Evolutionary conservation across 306 rosid species (phyloP).

Genomic region (Rosa persica): DNA sequence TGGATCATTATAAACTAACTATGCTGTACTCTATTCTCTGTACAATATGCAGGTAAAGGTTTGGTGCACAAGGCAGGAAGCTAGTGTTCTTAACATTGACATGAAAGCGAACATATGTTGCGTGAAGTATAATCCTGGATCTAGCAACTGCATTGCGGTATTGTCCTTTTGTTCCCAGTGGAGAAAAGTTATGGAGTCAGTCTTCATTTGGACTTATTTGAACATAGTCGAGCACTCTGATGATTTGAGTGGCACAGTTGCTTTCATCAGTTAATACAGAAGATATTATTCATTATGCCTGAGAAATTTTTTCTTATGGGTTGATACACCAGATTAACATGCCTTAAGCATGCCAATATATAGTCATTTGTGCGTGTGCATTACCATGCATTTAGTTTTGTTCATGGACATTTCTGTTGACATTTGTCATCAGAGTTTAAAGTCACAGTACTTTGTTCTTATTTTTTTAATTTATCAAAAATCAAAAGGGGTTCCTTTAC

Average conservation of each 20-base stretch:
- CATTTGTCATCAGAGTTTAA: background rate
- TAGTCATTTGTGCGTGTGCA: background rate
- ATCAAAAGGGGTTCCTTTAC: background rate
- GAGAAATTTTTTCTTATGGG: conserved; percentile 7
- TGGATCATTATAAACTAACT: conserved; percentile 8
- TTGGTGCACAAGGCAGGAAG: conserved; percentile 94
- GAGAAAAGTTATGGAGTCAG: conserved; percentile 19
- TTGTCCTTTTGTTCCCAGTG: conserved; percentile 32
- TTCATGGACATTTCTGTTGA: background rate
- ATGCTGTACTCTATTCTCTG: conserved; percentile 11
- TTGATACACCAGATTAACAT: background rate
- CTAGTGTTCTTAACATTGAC: conserved; percentile 87
- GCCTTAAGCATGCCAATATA: conserved; percentile 5
- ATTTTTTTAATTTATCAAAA: background rate
- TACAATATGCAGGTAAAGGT: conserved; percentile 75
- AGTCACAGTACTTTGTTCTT: background rate
- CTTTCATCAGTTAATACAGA: background rate
- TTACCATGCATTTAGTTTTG: background rate
- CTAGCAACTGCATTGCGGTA: conserved; percentile 87
- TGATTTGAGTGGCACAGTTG: conserved; percentile 11
- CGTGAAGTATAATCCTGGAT: conserved; percentile 97
- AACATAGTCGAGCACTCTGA: background rate
- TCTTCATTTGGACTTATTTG: conserved; percentile 19
- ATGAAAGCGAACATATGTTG: conserved; percentile 99
- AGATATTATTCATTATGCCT: conserved; percentile 6